Percentiles rank a stretch among this genome's conserved stretches.
Conservation (phyloP, 2,329 filamentous ascomycete genomes). For the Pseudohalonectria lignicola region DNA sequence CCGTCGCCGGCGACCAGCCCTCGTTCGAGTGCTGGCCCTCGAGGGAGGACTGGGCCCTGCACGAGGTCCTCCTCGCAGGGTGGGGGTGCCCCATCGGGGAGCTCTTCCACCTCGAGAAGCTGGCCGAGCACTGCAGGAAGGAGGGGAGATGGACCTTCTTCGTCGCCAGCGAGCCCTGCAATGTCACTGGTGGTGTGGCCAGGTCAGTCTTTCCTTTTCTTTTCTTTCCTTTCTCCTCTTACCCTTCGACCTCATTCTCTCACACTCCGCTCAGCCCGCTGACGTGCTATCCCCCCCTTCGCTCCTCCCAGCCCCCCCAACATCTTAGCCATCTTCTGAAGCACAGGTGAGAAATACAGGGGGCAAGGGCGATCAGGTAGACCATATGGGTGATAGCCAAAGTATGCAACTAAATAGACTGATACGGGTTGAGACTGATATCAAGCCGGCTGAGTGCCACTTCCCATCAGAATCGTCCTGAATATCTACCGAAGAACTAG, state of each 20-base stretch:
- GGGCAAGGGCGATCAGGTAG: too few relatives aligned
- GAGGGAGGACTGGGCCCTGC: conserved; percentile 13
- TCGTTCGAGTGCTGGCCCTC: conserved; percentile 33
- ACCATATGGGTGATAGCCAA: too few relatives aligned
- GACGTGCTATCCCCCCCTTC: neutral
- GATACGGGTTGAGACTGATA: too few relatives aligned
- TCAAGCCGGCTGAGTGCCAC: too few relatives aligned
- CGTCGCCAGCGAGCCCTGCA: conserved; percentile 6
- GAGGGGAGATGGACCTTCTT: conserved; percentile 19
- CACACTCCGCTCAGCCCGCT: conserved; percentile 5
- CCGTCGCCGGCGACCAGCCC: conserved; percentile 44
- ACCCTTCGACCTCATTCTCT: conserved; percentile 7
- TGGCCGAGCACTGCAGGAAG: conserved; percentile 23
- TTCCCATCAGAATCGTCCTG: too few relatives aligned
- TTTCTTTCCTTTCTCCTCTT: neutral
- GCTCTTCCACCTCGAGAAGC: conserved; percentile 29
- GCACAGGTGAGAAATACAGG: too few relatives aligned
- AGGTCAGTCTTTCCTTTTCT: neutral
- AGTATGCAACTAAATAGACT: too few relatives aligned
- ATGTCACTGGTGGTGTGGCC: conserved; percentile 3
- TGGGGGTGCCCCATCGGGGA: conserved; percentile 23
- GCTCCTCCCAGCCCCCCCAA: conserved; percentile 21
- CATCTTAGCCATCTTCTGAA: conserved; percentile 22
- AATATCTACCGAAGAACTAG: too few relatives aligned
- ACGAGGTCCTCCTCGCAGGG: conserved; percentile 9